Evolutionary conservation across 495 filamentous ascomycete species (phyloP), one percentile per base, ranked within the genome.

Genomic region (Evernia prunastri): DNA sequence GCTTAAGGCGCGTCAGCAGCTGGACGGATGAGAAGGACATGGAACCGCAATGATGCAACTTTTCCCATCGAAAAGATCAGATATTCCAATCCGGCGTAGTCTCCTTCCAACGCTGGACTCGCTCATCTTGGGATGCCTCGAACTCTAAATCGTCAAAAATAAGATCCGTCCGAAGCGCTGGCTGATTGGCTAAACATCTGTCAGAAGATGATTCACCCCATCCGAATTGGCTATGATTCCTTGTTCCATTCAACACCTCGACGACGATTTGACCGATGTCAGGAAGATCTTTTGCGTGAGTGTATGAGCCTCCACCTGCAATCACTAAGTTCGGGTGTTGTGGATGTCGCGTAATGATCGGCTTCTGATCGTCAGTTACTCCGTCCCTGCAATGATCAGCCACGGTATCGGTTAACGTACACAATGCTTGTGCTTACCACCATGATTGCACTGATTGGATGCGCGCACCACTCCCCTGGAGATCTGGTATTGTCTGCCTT

Each of bases 201-300:
- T 3, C 13, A 4, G 17, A 9, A 25, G 25, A 23, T 33, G 25
- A 45, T 23, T 42, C 20, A 4, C 2, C 25, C 58, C 37, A 59
- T 3, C n/a, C 25, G 11, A 31, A 59, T 9, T 43, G 25, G n/a
- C 1, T 20, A 31, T 59, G 33, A 10, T 1, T 45, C 39, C 11
- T 11, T 1, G 25, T 59, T 29, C 58, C 25, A 6, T 42, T 1
- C 27, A 59, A 18, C 1, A 33, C n/a, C 1, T 59, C 37, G 25
- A n/a, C 4, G 18, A 59, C 25, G 17, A 33, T 15, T 59, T 10
- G 13, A 45, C 35, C 37, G 7, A 59, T 59, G 25, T 43, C 2
- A 2, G 39, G n/a, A 10, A 59, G 58, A 59, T 59, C 58, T 45
- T 59, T 45, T 3, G 37, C 37, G 17, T 59, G 25, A 18, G 27